A percentile compares a stretch with the other conserved stretches of the same genome.
These are phyloP conservation scores for Trichocomaceae sp. DNA, from an alignment of 2,329 filamentous ascomycete genomes.

Conservation along the genomic window DNA sequence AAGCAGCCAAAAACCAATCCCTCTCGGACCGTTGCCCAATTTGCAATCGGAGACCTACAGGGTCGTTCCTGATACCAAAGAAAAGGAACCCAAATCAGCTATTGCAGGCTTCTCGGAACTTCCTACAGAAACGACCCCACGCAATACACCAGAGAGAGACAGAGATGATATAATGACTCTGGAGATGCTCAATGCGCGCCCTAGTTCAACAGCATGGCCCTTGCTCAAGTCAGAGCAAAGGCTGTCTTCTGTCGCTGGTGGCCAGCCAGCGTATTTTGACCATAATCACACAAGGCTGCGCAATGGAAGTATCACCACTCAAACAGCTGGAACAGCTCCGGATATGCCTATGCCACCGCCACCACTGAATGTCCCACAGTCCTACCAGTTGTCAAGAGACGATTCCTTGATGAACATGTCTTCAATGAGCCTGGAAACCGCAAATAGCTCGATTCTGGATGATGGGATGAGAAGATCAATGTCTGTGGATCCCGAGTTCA, in stretches of 20 bases:
- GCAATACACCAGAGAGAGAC: slow-evolving; percentile 30
- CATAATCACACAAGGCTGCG: slow-evolving; percentile 21
- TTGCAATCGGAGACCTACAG: slow-evolving; percentile 26
- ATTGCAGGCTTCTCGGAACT: slow-evolving; percentile 30
- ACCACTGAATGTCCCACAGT: slow-evolving; percentile 25
- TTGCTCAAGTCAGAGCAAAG: slow-evolving; percentile 19
- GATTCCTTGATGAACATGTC: slow-evolving; percentile 31
- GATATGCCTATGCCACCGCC: slow-evolving; percentile 33
- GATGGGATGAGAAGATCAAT: slow-evolving; percentile 23
- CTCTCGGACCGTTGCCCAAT: slow-evolving; percentile 10
- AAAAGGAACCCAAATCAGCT: slow-evolving; percentile 28
- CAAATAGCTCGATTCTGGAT: slow-evolving; percentile 34
- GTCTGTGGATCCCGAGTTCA: slow-evolving; percentile 24
- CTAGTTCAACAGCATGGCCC: slow-evolving; percentile 28
- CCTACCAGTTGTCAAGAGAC: slow-evolving; percentile 29
- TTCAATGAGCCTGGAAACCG: slow-evolving; percentile 32
- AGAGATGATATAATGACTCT: slow-evolving; percentile 16
- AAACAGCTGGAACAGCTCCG: slow-evolving; percentile 28
- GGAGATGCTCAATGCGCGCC: slow-evolving; percentile 14
- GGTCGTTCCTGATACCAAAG: slow-evolving; percentile 20
- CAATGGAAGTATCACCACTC: slow-evolving; percentile 29
- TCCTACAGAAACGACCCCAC: slow-evolving; percentile 32
- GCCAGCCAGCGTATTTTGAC: slow-evolving; percentile 19
- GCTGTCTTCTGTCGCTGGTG: slow-evolving; percentile 22
- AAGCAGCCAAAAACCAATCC: slow-evolving; percentile 18